Base-by-base conservation (phyloP, 2,329 filamentous ascomycete genomes). In the Coniochaeta hoffmannii region DNA sequence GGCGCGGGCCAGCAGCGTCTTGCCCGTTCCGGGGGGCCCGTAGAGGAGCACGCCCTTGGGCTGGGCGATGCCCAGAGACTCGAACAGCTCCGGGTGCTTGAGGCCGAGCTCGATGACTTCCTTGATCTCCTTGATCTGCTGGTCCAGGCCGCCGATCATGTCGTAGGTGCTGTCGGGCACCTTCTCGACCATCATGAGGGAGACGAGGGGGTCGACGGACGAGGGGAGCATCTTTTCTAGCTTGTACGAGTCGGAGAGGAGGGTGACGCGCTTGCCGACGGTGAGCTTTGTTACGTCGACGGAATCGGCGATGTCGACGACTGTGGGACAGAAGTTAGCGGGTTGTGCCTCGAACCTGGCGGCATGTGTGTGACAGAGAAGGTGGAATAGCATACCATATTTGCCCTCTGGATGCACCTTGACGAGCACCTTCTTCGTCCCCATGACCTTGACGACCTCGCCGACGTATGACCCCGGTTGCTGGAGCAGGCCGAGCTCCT, bases 121-220 rank as follows among this genome's bases (percentile, higher is more conserved):
- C 77, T 99, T 99, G 80, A 99, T 99, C 72, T 99, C 94, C 78
- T 99, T 97, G 78, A 99, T 97, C 71, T 99, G 94, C 72, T 99
- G 93, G 71, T 99, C 94, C 59, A 99, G 78, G 63, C 94, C 94
- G 75, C 94, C 94, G 71, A 99, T 99, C 94, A 99, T 99, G 76
- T 99, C 94, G 79, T 99, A 99, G 70, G 94, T 99, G 77, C 91
- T 97, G 79, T 99, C 94, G 15, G 94, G 94, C 15, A 99, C 94
- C 81, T 99, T 99, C 72, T 99, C 94, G 53, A 99, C 94, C 94
- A 99, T 99, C 94, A 99, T 99, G 71, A 99, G 89, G 34, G 94
- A 99, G 56, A 99, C 94, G 57, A 99, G 88, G 35, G 94, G 94
- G 69, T 99, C 94, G 69, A 99, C 94, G 19, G 94, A 99, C 55